Conservation (phyloP, 306 rosid species). For the Quercus cerris region DNA sequence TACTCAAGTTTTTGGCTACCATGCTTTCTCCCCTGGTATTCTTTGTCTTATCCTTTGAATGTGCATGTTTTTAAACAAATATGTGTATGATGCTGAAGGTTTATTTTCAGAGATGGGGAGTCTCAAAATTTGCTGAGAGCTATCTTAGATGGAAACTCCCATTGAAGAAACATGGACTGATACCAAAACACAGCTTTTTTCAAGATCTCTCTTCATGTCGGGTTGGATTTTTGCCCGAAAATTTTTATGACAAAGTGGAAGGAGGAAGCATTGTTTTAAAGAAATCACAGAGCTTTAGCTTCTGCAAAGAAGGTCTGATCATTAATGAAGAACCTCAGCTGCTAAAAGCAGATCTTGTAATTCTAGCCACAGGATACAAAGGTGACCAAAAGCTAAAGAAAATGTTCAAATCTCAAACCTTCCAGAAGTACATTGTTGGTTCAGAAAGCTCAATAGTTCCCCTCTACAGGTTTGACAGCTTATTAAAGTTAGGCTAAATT, state of each 20-base stretch:
- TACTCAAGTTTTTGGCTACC: slow-evolving; percentile 34
- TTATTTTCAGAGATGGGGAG: slow-evolving; percentile 45
- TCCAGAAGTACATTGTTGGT: slow-evolving; percentile 21
- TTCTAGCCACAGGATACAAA: slow-evolving; percentile 54
- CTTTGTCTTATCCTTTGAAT: background rate
- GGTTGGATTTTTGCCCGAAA: slow-evolving; percentile 28
- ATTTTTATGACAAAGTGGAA: slow-evolving; percentile 32
- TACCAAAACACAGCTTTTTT: slow-evolving; percentile 40
- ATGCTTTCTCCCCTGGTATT: slow-evolving; percentile 56
- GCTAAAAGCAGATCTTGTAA: slow-evolving; percentile 38
- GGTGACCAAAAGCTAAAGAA: slow-evolving; percentile 45
- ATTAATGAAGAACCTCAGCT: slow-evolving; percentile 36
- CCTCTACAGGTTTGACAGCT: slow-evolving; percentile 39
- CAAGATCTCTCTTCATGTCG: slow-evolving; percentile 35
- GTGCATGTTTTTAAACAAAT: background rate
- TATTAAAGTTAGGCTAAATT: background rate
- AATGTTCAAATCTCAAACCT: slow-evolving; percentile 39
- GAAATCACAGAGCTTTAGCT: slow-evolving; percentile 36
- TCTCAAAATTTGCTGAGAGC: slow-evolving; percentile 32
- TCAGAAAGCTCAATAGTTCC: slow-evolving; percentile 18
- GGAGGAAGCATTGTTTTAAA: slow-evolving; percentile 48
- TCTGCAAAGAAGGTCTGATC: slow-evolving; percentile 42
- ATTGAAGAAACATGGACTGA: slow-evolving; percentile 35
- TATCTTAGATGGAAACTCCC: slow-evolving; percentile 46
- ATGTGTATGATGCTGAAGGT: background rate